Evolutionary conservation across 179 eudicot species (phyloP), one percentile per base, ranked within the genome.

Genomic region (Camellia oleifera): DNA sequence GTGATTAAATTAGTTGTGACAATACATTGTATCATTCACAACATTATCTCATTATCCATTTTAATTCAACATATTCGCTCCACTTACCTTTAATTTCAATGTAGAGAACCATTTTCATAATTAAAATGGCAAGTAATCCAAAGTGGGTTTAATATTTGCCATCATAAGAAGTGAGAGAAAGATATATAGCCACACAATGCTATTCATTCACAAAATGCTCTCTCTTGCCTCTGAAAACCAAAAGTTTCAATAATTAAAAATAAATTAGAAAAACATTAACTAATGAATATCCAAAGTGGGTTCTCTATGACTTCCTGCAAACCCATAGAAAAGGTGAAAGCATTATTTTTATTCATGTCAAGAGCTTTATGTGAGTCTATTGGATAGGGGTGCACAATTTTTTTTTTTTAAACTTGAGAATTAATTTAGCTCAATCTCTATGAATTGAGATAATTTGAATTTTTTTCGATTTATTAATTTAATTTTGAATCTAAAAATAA

Each of bases 231-330:
- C 67, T 26, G 4, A 18, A 18, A 6, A 63, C 67, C 67, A 63
- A 18, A 63, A 17, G 20, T 63, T 63, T 15, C 9, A 17, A 5
- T 18, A 4, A 17, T 17, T 23, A 53, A 23, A 32, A 4, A 42
- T 8, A 14, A 74, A 40, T 26, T 13, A 56, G 4, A 58, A 1
- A 13, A 54, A 13, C 13, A 53, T 18, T 5, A 72, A 5, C 67
- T 17, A 67, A 23, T 10, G 71, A 26, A 67, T 67, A 26, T 67
- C 14, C 77, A 15, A 7, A 74, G 66, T 74, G 77, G 77, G 66
- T 58, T 74, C 54, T 42, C 67, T 20, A 32, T 14, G 46, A 26
- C 11, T 17, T 42, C 5, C 44, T 26, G 17, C 60, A 26, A 13
- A 42, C n/a, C 70, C 70, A 67, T 67, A 2, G 50, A 68, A 67